These are phyloP conservation scores for Beauveria pseudobassiana DNA, from an alignment of 2,329 filamentous ascomycete genomes.

Conservation along the genomic window DNA sequence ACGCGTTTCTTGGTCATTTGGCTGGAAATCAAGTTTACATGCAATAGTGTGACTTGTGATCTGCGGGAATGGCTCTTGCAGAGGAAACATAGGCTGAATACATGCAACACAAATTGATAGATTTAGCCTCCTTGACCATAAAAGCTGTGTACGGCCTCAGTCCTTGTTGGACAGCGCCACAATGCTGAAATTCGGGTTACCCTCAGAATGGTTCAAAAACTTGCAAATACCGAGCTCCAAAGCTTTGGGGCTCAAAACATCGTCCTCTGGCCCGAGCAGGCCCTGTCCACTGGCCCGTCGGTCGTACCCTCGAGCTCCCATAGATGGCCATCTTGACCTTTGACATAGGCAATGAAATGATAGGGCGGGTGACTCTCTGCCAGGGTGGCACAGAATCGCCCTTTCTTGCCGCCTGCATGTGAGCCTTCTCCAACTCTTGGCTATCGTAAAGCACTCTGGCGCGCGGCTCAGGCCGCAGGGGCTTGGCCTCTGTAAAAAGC, in stretches of 20 bases:
- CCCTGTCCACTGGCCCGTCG: slow-evolving; percentile 68
- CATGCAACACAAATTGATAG: too few species aligned
- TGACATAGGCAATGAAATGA: slow-evolving; percentile 79
- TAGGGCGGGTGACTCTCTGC: slow-evolving; percentile 57
- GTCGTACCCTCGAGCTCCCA: slow-evolving; percentile 76
- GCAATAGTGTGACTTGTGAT: too few species aligned
- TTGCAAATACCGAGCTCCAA: slow-evolving; percentile 49
- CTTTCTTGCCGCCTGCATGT: slow-evolving; percentile 58
- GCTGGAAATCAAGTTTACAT: too few species aligned
- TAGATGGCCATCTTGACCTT: slow-evolving; percentile 52
- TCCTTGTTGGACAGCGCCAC: slow-evolving; percentile 25
- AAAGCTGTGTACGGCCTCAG: not conserved
- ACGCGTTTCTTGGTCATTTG: too few species aligned
- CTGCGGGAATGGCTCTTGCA: too few species aligned
- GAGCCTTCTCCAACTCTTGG: slow-evolving; percentile 61
- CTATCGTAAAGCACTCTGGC: slow-evolving; percentile 67
- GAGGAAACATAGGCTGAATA: too few species aligned
- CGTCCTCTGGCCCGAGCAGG: slow-evolving; percentile 43
- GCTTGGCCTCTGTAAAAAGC: slow-evolving; percentile 55
- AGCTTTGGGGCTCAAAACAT: slow-evolving; percentile 60
- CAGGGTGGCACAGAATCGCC: slow-evolving; percentile 61
- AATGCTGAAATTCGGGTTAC: slow-evolving; percentile 32
- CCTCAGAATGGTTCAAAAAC: slow-evolving; percentile 31
- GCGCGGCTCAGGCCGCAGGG: slow-evolving; percentile 49
- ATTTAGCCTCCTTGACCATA: not conserved